A percentile compares a stretch with the other conserved stretches of the same genome.
Conservation (phyloP, 345 rosid genomes). For the Durio zibethinus region DNA sequence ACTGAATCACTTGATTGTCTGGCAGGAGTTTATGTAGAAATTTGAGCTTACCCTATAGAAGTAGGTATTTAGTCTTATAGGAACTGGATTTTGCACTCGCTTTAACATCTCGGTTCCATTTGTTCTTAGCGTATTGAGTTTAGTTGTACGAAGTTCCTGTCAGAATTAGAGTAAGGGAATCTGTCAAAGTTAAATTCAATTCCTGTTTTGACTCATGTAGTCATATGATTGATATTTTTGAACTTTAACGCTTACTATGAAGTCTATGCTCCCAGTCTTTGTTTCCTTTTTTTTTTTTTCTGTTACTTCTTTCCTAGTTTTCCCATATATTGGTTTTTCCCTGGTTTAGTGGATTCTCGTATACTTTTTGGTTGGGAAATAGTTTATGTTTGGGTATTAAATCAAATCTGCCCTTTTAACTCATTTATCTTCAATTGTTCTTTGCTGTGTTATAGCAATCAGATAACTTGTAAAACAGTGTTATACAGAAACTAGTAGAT, state of each 20-base stretch:
- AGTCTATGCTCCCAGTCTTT: not conserved
- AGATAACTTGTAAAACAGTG: not conserved
- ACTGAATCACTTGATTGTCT: not conserved
- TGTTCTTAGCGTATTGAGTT: not conserved
- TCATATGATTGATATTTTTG: not conserved
- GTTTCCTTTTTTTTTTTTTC: no score
- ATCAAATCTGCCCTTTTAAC: not conserved
- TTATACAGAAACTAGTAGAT: not conserved
- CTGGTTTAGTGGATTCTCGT: not conserved
- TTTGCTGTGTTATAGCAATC: not conserved
- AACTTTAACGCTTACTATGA: not conserved
- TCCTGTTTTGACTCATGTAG: not conserved
- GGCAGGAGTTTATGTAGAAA: not conserved
- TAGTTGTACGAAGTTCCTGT: not conserved
- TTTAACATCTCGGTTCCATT: not conserved
- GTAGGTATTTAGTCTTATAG: not conserved
- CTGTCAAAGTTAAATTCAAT: not conserved
- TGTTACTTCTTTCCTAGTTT: not conserved
- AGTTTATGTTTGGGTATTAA: not conserved
- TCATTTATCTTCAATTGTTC: not conserved
- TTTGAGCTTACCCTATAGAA: not conserved
- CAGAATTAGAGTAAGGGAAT: not conserved
- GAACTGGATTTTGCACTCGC: not conserved
- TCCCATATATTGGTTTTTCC: not conserved
- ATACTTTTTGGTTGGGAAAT: not conserved